Evolutionary conservation across 768 basidiomycete species (phyloP).

Genomic region (Boletus rubropictus): DNA sequence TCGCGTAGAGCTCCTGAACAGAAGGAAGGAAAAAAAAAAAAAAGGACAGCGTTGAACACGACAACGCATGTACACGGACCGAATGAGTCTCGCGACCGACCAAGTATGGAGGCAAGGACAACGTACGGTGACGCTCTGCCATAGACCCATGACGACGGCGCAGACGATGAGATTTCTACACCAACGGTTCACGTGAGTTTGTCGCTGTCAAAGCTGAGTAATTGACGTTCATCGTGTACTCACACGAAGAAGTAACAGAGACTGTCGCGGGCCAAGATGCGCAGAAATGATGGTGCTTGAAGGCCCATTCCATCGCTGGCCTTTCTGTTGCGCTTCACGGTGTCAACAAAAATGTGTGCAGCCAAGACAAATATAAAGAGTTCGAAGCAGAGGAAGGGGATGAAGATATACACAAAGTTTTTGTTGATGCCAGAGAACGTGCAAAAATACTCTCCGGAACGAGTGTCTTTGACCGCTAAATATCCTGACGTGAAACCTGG

Average conservation of each 20-base stretch:
- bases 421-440: constrained; percentile 19
- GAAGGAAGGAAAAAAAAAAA: too few species aligned
- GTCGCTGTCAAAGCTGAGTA: neutral
- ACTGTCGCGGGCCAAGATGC: constrained; percentile 25
- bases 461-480: constrained; percentile 7
- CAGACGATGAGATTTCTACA: constrained; percentile 23
- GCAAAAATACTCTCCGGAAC: constrained; percentile 14
- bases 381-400: constrained; percentile 30
- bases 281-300: constrained; percentile 18
- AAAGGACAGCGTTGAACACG: neutral
- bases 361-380: constrained; percentile 22
- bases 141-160: constrained; percentile 24
- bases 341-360: constrained; percentile 12
- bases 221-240: neutral
- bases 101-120: neutral
- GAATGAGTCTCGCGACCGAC: neutral
- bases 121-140: constrained; percentile 23
- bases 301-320: neutral
- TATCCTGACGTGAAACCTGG: neutral
- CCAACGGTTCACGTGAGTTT: neutral
- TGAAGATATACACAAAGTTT: constrained; percentile 25
- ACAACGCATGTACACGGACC: neutral
- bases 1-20: constrained; percentile 23
- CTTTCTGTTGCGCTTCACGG: constrained; percentile 2
- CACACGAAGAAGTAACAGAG: constrained; percentile 30